phyloP scores from a whole-genome alignment of 116 monocot genomes.

The Phalaenopsis hybrid region DNA sequence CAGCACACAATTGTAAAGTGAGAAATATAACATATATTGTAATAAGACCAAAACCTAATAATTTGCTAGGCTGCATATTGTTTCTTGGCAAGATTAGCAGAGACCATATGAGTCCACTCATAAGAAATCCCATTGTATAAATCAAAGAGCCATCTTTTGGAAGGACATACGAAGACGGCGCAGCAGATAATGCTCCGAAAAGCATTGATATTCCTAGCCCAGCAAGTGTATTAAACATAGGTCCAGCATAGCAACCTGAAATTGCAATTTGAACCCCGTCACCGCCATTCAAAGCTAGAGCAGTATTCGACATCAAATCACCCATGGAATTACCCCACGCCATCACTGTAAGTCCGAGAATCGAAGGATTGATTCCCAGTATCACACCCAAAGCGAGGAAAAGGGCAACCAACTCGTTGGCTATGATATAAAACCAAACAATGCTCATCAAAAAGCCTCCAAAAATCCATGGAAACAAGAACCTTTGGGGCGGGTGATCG shows the following conservation, averaged over 20 bases:
- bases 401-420: conserved; percentile 42
- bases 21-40: conserved; percentile 73
- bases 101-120: conserved; percentile 70
- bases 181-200: conserved; percentile 59
- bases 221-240: conserved; percentile 97
- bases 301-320: conserved; percentile 91
- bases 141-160: conserved; percentile 59
- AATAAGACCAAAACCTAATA: conserved; percentile 78
- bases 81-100: conserved; percentile 53
- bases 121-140: conserved; percentile 81
- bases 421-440: conserved; percentile 43
- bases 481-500: conserved; percentile 37
- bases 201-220: conserved; percentile 86
- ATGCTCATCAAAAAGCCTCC: conserved; percentile 51
- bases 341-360: conserved; percentile 90
- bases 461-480: conserved; percentile 45
- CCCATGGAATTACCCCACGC: conserved; percentile 99
- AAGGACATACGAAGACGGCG: conserved; percentile 51
- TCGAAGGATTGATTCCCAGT: conserved; percentile 79
- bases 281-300: conserved; percentile 77
- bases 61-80: conserved; percentile 73
- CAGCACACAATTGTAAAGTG: conserved; percentile 47
- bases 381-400: conserved; percentile 31
- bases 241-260: conserved; percentile 99
- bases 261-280: conserved; percentile 96